Evolutionary conservation across 169 alveolate species (phyloP).

Genomic region (Cryptosporidium parvum): DNA sequence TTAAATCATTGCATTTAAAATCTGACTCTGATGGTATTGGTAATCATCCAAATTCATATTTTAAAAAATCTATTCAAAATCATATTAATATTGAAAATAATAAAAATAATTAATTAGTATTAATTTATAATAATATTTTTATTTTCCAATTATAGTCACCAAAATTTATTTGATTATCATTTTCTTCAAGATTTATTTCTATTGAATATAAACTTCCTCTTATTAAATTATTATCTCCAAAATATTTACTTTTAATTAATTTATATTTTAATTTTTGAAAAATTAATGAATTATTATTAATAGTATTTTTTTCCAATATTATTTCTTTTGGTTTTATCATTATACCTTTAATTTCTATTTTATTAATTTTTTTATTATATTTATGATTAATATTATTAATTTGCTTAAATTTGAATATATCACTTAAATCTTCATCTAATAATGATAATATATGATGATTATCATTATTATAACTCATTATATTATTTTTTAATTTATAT

Average conservation of each 20-base stretch:
- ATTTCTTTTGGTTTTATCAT: constrained; percentile 31
- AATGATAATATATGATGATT: background rate
- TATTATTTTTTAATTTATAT: background rate
- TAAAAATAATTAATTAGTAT: background rate
- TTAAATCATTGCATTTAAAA: constrained; percentile 86
- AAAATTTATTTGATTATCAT: constrained; percentile 13
- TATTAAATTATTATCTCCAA: background rate
- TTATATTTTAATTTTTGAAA: background rate
- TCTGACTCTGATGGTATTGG: constrained; percentile 91
- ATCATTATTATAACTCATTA: background rate
- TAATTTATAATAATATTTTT: constrained; percentile 1
- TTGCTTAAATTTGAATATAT: background rate
- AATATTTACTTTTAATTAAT: background rate
- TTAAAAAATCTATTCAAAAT: constrained; percentile 42
- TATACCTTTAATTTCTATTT: constrained; percentile 28
- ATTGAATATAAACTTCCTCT: constrained; percentile 17
- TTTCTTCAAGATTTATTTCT: constrained; percentile 11
- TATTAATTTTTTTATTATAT: constrained; percentile 10
- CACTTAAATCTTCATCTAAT: background rate
- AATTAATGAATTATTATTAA: background rate
- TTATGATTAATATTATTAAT: background rate
- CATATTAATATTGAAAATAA: background rate
- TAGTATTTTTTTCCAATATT: background rate
- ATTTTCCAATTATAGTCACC: constrained; percentile 57
- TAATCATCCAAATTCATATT: constrained; percentile 89